phyloP scores from a whole-genome alignment of 208 protist species.

The Acanthamoeba castellanii region DNA sequence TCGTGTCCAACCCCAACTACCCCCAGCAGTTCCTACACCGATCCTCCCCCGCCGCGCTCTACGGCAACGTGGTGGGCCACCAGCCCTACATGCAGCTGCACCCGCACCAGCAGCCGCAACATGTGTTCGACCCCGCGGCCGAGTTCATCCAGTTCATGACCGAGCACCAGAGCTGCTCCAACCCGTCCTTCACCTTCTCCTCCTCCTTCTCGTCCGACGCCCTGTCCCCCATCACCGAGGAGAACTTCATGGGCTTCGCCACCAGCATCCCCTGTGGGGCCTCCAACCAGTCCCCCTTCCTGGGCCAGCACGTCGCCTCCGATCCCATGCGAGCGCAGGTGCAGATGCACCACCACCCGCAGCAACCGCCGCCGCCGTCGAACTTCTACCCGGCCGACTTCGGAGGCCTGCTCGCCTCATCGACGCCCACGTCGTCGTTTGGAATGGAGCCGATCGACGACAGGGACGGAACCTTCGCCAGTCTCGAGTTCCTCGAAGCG shows the following conservation, averaged over 20 bases:
- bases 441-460: conserved; percentile 15
- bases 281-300: background rate
- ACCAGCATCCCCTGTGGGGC: background rate
- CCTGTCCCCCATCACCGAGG: background rate
- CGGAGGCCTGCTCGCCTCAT: background rate
- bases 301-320: background rate
- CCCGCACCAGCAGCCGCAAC: background rate
- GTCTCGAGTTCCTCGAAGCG: conserved; percentile 45
- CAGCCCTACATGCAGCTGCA: background rate
- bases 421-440: background rate
- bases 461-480: conserved; percentile 11
- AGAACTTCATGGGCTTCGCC: conserved; percentile 4
- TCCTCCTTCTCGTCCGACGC: conserved; percentile 38
- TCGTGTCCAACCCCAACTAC: background rate
- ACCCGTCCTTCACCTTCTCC: conserved; percentile 56
- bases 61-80: background rate
- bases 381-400: background rate
- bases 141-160: conserved; percentile 36
- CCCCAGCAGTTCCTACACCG: background rate
- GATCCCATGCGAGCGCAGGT: background rate
- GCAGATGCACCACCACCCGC: background rate
- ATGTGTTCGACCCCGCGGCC: background rate
- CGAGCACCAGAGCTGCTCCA: conserved; percentile 60
- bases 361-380: background rate
- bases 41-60: background rate